phyloP scores from a whole-genome alignment of 805 yeast genomes.

The Teunomyces panamensis region DNA sequence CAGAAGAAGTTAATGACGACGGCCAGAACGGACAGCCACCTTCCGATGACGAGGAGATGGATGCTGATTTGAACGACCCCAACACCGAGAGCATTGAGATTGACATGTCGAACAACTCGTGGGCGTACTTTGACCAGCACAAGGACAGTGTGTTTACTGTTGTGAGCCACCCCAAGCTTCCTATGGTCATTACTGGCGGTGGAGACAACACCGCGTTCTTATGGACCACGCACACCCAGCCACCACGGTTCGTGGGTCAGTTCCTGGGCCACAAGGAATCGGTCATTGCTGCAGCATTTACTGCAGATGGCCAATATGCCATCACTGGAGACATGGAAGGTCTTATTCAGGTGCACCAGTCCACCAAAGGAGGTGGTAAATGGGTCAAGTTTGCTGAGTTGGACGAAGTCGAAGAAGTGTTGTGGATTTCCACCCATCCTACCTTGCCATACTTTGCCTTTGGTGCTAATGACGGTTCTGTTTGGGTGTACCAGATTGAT shows the following conservation, averaged over 20 bases:
- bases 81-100: constrained; percentile 59
- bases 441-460: constrained; percentile 78
- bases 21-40: constrained; percentile 21
- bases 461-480: constrained; percentile 90
- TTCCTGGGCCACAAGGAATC: constrained; percentile 84
- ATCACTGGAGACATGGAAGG: constrained; percentile 97
- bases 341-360: constrained; percentile 66
- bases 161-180: constrained; percentile 80
- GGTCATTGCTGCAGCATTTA: constrained; percentile 79
- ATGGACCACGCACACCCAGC: constrained; percentile 90
- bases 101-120: constrained; percentile 87
- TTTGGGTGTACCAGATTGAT: constrained; percentile 84
- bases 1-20: constrained; percentile 31
- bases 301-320: constrained; percentile 74
- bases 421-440: constrained; percentile 83
- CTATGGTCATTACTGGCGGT: constrained; percentile 89
- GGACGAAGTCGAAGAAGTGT: constrained; percentile 87
- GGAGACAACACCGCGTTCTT: constrained; percentile 87
- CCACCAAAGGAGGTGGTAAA: constrained; percentile 73
- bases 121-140: constrained; percentile 86
- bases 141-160: constrained; percentile 81
- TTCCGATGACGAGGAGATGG: constrained; percentile 40
- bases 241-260: constrained; percentile 76
- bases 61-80: constrained; percentile 34
- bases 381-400: constrained; percentile 72